Percentiles rank a stretch among this genome's conserved stretches.
These are phyloP conservation scores for Aspergillus japonicus DNA, from an alignment of 2,329 filamentous ascomycete species.

Conservation along the genomic window DNA sequence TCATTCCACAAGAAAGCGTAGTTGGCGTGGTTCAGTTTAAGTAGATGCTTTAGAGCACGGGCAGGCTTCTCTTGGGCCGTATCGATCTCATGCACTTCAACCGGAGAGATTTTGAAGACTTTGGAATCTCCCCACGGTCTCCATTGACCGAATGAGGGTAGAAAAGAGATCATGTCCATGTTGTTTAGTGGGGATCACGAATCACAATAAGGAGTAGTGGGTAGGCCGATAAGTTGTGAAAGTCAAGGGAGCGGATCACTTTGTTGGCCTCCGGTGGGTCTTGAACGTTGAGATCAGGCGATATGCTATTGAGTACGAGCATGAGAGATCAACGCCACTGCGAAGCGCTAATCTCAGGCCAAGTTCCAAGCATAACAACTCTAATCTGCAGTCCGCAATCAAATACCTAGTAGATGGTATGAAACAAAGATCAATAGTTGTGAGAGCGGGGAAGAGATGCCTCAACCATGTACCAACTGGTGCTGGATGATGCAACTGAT, in stretches of 20 bases:
- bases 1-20: constrained; percentile 78
- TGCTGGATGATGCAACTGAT: neutral
- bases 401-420: neutral
- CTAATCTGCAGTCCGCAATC: neutral
- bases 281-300: constrained; percentile 5
- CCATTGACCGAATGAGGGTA: neutral
- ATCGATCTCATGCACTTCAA: constrained; percentile 77
- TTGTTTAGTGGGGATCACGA: neutral
- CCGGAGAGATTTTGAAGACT: constrained; percentile 57
- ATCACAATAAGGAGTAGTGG: neutral
- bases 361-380: neutral
- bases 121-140: constrained; percentile 18
- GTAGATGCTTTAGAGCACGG: constrained; percentile 81
- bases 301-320: neutral
- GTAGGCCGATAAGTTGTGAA: neutral
- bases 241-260: neutral
- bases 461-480: neutral
- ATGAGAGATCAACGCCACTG: neutral
- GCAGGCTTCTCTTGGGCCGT: constrained; percentile 74
- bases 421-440: neutral
- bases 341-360: neutral
- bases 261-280: constrained; percentile 1
- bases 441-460: neutral
- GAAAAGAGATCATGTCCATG: neutral
- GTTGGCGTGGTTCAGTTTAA: constrained; percentile 90